Evolutionary conservation across 768 basidiomycete genomes (phyloP), one percentile per base, ranked within the genome.

Genomic region (Kwoniella bestiolae): DNA sequence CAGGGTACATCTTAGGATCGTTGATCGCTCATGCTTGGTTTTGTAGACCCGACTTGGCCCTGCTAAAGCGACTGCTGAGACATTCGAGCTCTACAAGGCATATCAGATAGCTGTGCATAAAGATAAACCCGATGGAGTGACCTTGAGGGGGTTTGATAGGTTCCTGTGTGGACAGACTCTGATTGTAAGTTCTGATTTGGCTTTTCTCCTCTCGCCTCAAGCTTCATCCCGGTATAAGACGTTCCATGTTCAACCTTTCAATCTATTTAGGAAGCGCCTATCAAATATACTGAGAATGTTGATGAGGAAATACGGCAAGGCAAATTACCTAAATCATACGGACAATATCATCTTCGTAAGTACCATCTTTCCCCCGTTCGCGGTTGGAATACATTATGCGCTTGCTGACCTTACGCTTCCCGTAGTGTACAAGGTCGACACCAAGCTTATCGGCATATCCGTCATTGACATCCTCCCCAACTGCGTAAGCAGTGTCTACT

Each of bases 401-500:
- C 34, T 23, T n/a, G 7, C 38, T 64, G 50, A 65, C 44, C 8
- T 23, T 11, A 32, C n/a, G n/a, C n/a, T n/a, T 32, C 29, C 3
- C 21, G 34, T 58, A 80, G 79, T 79, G 47, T 96, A 95, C 76
- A 85, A 87, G 66, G 79, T 97, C 26, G 90, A 97, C 72, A 91
- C 88, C 3, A 79, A 88, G 75, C 84, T 97, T 11, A 85, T 96
- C 56, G 96, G 91, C 0, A 84, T 98, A 76, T 89, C 87, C 5
- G 91, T 98, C 29, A 83, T 98, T 60, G 96, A 98, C 79, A 89
- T 99, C 60, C 84, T 99, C 28, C 94, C 94, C 0, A 80, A 81
- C 34, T 93, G 94, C 67, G 89, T 97, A 3, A 82, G 80, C 3
- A 92, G 90, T 66, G 89, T 90, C 3, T 98, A 97, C 81, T 94